These are phyloP conservation scores for Purpureocillium lavendulum DNA, from an alignment of 2,329 filamentous ascomycete genomes.

Conservation along the genomic window DNA sequence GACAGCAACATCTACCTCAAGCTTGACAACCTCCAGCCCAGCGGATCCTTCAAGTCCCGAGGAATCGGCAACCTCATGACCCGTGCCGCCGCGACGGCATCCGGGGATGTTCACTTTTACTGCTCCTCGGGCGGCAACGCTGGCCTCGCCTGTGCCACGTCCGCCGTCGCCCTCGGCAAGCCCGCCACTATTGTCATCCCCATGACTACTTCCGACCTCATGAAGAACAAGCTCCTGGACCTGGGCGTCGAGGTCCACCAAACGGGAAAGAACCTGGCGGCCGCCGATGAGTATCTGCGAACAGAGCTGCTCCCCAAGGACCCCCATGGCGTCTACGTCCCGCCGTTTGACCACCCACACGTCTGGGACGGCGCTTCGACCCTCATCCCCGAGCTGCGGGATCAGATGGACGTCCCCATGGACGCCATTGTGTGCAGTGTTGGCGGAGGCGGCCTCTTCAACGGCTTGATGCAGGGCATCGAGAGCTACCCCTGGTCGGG, in stretches of 20 bases:
- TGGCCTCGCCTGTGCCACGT: conserved; percentile 71
- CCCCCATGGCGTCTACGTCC: conserved; percentile 51
- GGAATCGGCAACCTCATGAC: conserved; percentile 66
- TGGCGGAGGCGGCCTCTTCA: conserved; percentile 73
- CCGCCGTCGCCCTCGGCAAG: conserved; percentile 54
- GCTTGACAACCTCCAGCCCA: conserved; percentile 76
- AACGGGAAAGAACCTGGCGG: conserved; percentile 57
- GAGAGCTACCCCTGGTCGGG: conserved; percentile 31
- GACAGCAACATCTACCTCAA: conserved; percentile 71
- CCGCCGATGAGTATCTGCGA: conserved; percentile 60
- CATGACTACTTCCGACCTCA: conserved; percentile 52
- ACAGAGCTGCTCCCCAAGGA: conserved; percentile 47
- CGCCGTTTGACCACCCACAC: conserved; percentile 60
- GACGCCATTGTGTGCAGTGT: conserved; percentile 71
- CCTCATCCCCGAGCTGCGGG: conserved; percentile 43
- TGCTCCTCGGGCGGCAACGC: conserved; percentile 77
- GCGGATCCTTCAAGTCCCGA: conserved; percentile 78
- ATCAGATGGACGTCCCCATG: conserved; percentile 36
- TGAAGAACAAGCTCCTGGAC: conserved; percentile 61
- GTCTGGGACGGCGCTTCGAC: conserved; percentile 59
- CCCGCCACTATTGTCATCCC: conserved; percentile 73
- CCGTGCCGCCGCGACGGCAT: conserved; percentile 22
- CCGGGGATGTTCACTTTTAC: conserved; percentile 58
- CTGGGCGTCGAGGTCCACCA: conserved; percentile 64
- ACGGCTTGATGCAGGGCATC: conserved; percentile 65